Base-by-base conservation (phyloP, 495 filamentous ascomycete species). In the Tuber microsphaerosporum region DNA sequence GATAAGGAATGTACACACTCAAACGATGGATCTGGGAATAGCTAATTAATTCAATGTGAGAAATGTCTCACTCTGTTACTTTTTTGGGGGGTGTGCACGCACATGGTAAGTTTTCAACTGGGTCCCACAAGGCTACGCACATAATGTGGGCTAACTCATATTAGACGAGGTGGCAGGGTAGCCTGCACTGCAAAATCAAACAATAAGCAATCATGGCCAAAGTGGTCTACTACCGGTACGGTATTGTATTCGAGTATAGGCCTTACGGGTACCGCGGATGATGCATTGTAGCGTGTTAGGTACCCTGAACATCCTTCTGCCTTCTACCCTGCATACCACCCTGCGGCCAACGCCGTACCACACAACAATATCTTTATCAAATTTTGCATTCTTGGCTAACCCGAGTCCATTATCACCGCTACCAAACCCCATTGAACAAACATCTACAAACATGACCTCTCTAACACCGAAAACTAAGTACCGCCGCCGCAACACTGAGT, bases 381-480 rank as follows among this genome's bases (percentile, higher is more conserved):
- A 1, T 37, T 37, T 65, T 1, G 56, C 26, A 34, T 65, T 34
- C 26, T 34, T 34, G 56, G 26, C 26, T 34, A 1, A 65, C 56
- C 26, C 56, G 56, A 65, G 56, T 65, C 56, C 56, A 34, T 31
- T 65, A 65, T 65, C 26, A 65, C 56, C 56, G 56, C 26, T 65
- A 8, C 56, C 14, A 34, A 34, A 17, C 10, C 56, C 26, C 2
- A 34, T n/a, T 4, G 56, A 34, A 17, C 12, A 65, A 31, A 17
- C 56, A 17, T 31, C 56, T 17, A 31, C 56, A 65, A 65, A 4
- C 26, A 31, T 61, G 56, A 4, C 56, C 56, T 16, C 26, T 61
- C 56, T 61, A 61, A 65, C 56, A 65, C 56, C 56, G 56, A 65
- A 65, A 65, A 34, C 26, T 3, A 34, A 31, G n/a, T 14, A 17